Conservation (phyloP, 2,329 filamentous ascomycete species). For the Emericellopsis atlantica region DNA sequence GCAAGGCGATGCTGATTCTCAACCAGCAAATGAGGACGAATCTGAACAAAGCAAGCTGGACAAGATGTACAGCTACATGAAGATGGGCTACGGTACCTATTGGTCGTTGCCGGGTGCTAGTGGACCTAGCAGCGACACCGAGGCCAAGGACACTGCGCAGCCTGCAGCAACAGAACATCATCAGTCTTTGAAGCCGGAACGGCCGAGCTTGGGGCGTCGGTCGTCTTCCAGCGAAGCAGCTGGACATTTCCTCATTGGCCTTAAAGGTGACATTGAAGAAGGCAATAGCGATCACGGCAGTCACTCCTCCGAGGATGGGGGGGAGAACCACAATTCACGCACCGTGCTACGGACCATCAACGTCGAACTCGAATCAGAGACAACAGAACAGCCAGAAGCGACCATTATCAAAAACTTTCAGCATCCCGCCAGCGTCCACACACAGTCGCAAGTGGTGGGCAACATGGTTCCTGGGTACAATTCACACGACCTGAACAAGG, state of each 20-base stretch:
- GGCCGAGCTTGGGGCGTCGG: slow-evolving; percentile 1
- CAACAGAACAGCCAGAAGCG: slow-evolving; percentile 24
- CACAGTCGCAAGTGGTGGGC: slow-evolving; percentile 19
- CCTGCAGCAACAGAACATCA: slow-evolving; percentile 5
- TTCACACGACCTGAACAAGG: slow-evolving; percentile 38
- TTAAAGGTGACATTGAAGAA: slow-evolving; percentile 51
- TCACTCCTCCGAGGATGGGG: slow-evolving; percentile 16
- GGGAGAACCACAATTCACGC: slow-evolving; percentile 30
- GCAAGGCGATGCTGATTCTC: neutral
- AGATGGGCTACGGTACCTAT: slow-evolving; percentile 55
- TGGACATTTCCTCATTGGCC: slow-evolving; percentile 53
- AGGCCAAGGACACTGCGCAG: slow-evolving; percentile 4
- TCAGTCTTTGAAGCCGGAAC: slow-evolving; percentile 4
- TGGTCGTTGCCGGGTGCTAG: slow-evolving; percentile 33
- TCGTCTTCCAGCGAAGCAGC: slow-evolving; percentile 14
- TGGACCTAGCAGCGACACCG: slow-evolving; percentile 6
- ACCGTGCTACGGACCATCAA: slow-evolving; percentile 54
- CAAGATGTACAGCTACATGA: slow-evolving; percentile 51
- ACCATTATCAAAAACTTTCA: slow-evolving; percentile 31
- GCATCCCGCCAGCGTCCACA: slow-evolving; percentile 18
- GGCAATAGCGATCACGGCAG: slow-evolving; percentile 17
- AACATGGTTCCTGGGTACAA: slow-evolving; percentile 17
- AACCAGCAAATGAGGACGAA: slow-evolving; percentile 3
- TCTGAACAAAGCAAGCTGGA: slow-evolving; percentile 30
- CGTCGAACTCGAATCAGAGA: slow-evolving; percentile 43